Evolutionary conservation across 1,284 basidiomycete species (phyloP), one percentile per base, ranked within the genome.

Genomic region (Pseudozyma tsukubaensis): DNA sequence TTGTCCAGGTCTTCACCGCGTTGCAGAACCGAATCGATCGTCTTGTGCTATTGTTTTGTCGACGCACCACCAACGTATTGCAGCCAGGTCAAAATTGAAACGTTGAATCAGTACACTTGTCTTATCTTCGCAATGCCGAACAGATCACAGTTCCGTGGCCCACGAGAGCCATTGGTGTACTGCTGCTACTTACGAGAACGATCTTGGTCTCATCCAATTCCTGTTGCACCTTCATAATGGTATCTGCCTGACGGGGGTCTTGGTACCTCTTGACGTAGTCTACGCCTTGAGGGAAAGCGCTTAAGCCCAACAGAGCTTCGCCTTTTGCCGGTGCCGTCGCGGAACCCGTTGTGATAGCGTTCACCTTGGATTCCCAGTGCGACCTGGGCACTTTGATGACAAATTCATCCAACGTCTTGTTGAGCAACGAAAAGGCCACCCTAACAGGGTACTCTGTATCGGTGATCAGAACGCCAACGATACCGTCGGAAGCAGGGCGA

Each of bases 171-270:
- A 36, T 12, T 21, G 19, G 13, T n/a, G 6, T 9, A 45, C 18
- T 14, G 1, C 14, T 19, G 3, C 29, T 24, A 57, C 77, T 57
- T 55, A 80, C 70, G 44, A 67, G 32, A 39, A 99, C 91, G 77
- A 99, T 96, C 91, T 99, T 99, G 9, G 97, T 99, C 88, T 99
- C 97, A 84, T 99, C 97, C 50, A 99, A 86, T 85, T 99, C 97
- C 84, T 94, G 92, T 86, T 99, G 97, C 16, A 99, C 97, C 80
- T 92, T 91, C 95, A 99, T 96, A 83, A 99, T 98, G 18, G 93
- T 92, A 87, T 99, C 97, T 5, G 97, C 97, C 87, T 99, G 95
- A 72, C 91, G 89, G 9, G 97, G 97, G 86, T 99, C 97, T 87
- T 99, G 97, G 86, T 97, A 99, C 86, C 96, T 94, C 84, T 89